Evolutionary conservation across 805 yeast species (phyloP), one percentile per base, ranked within the genome.

Genomic region (Ogataea chonburiensis): DNA sequence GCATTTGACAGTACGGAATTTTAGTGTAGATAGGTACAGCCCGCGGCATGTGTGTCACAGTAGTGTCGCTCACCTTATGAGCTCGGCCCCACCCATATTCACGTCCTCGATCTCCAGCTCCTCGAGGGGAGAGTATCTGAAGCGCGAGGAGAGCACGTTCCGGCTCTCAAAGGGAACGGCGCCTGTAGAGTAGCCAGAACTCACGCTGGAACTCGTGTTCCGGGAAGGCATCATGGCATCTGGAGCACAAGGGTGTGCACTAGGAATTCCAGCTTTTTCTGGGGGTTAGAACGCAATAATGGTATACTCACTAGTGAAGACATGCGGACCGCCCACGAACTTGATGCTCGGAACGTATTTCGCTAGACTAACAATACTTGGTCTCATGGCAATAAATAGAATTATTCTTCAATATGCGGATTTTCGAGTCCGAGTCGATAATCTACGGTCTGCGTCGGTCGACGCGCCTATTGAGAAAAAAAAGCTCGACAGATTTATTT

Each of bases 311-410:
- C 79, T 69, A 47, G 67, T 61, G 40, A 66, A 58, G 19, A 67
- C 55, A 58, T 81, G 86, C 32, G 87, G 81, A 30, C 88, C 88
- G 26, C 97, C 96, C 30, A 87, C 75, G 57, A 91, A 91, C 55
- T 81, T 83, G 64, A 91, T 91, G 60, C 79, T 68, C 11, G 95
- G 96, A 16, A 71, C 68, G 55, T 75, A 72, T 47, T 57, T 52
- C 19, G 66, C 67, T 15, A 64, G 45, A n/a, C 31, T 10, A 30
- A 38, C 42, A 18, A 52, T 11, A 2, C 60, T 37, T 3, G 53
- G 43, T 55, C 58, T 65, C 71, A 66, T 65, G 33, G 15, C 9
- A 18, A 33, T 16, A 17, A 34, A 3, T 28, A 19, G 24, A 24
- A 26, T 17, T 25, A 23, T 25, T 25, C 28, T 30, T 17, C 24